Conservation (phyloP, 257 asterid species). For the Fraxinus anomala region DNA sequence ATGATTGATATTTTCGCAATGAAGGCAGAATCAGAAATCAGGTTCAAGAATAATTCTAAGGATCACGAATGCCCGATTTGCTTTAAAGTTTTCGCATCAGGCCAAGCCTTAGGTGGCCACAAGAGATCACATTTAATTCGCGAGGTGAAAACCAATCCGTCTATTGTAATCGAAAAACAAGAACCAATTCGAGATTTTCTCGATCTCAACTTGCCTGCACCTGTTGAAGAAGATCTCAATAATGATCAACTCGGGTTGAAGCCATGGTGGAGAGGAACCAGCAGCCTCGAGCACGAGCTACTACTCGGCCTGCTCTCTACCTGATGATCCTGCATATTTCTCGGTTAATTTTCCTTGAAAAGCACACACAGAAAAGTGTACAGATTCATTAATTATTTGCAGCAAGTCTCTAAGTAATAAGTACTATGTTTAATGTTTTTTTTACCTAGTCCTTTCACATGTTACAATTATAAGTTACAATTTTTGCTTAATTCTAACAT, state of each 20-base stretch:
- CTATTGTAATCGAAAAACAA: conserved; percentile 20
- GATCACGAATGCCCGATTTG: conserved; percentile 79
- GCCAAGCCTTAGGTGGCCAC: conserved; percentile 94
- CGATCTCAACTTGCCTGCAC: conserved; percentile 94
- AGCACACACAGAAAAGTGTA: conserved; percentile 31
- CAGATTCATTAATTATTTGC: conserved; percentile 52
- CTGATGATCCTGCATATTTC: conserved; percentile 19
- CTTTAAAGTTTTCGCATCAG: conserved; percentile 68
- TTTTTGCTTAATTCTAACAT: neutral
- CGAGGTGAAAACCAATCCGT: conserved; percentile 36
- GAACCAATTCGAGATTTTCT: conserved; percentile 53
- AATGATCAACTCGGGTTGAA: conserved; percentile 37
- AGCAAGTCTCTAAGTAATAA: neutral
- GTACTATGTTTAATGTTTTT: neutral
- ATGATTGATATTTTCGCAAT: conserved; percentile 13
- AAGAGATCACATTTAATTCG: conserved; percentile 69
- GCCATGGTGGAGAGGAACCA: conserved; percentile 69
- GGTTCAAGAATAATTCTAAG: conserved; percentile 38
- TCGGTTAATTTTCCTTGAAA: neutral
- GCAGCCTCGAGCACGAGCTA: conserved; percentile 44
- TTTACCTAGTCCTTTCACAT: conserved; percentile 13
- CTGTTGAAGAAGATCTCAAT: conserved; percentile 64
- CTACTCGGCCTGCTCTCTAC: conserved; percentile 51
- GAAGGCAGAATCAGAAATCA: conserved; percentile 14
- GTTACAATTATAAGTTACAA: neutral